These are phyloP conservation scores for Suillus lakei DNA, from an alignment of 768 basidiomycete species.

Conservation along the genomic window DNA sequence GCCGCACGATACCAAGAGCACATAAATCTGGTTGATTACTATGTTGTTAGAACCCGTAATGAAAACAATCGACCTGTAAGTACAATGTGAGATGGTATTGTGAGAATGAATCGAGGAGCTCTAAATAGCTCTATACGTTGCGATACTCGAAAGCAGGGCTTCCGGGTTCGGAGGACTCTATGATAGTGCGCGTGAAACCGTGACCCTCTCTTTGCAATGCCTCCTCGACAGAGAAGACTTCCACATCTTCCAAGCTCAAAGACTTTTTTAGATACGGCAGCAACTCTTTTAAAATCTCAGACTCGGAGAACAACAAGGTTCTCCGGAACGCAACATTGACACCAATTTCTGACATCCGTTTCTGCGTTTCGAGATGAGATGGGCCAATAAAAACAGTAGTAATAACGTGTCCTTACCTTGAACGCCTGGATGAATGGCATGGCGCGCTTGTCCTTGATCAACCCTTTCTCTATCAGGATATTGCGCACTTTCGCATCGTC, in stretches of 20 bases:
- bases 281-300: conserved; percentile 68
- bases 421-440: conserved; percentile 96
- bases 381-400: conserved; percentile 7
- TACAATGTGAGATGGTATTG: background rate
- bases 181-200: conserved; percentile 69
- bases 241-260: conserved; percentile 70
- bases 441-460: conserved; percentile 93
- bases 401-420: conserved; percentile 63
- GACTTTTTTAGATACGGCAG: conserved; percentile 83
- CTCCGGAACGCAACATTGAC: conserved; percentile 82
- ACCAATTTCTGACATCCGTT: conserved; percentile 80
- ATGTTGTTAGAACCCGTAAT: background rate
- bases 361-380: conserved; percentile 47
- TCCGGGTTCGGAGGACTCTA: conserved; percentile 89
- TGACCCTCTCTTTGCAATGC: conserved; percentile 56
- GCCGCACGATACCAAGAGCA: too few species aligned
- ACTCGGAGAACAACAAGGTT: conserved; percentile 82
- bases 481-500: conserved; percentile 83
- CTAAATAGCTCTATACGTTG: conserved; percentile 61
- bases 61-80: background rate
- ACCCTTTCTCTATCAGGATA: conserved; percentile 65
- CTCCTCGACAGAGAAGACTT: conserved; percentile 72
- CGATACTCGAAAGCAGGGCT: conserved; percentile 86
- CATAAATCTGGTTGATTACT: too few species aligned
- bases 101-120: background rate